Conservation (phyloP, 2,329 filamentous ascomycete genomes). For the Sclerotinia subarctica region DNA sequence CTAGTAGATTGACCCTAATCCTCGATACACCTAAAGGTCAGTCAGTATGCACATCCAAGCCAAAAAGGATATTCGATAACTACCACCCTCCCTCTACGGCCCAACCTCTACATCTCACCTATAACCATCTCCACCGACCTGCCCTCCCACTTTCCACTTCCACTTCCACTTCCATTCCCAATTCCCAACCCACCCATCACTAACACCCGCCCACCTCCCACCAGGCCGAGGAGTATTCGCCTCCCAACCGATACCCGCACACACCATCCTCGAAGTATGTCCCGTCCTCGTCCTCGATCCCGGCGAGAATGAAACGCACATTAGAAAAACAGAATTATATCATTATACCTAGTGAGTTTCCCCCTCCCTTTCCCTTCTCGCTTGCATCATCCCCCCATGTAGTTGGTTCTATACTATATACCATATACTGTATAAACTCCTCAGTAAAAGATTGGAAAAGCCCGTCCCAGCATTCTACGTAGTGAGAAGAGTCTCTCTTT, state of each 20-base stretch:
- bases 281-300: constrained; percentile 50
- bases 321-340: constrained; percentile 49
- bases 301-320: constrained; percentile 49
- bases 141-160: background rate
- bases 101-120: too few relatives aligned
- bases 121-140: too few relatives aligned
- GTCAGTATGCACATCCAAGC: background rate
- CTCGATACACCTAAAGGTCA: constrained; percentile 51
- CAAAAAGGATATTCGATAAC: too few relatives aligned
- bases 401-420: background rate
- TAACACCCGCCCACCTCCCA: background rate
- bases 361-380: background rate
- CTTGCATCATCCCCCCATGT: too few relatives aligned
- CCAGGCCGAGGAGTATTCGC: constrained; percentile 54
- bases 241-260: constrained; percentile 44
- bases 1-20: constrained; percentile 43
- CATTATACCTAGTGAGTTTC: constrained; percentile 54
- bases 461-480: too few relatives aligned
- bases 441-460: background rate
- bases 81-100: background rate
- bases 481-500: too few relatives aligned
- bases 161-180: background rate
- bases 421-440: background rate
- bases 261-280: constrained; percentile 50
- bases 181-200: background rate